A percentile compares a stretch with the other conserved stretches of the same genome.
Evolutionary conservation across 352 stramenopile species (phyloP).

Genomic region (Plasmopara viticola): DNA sequence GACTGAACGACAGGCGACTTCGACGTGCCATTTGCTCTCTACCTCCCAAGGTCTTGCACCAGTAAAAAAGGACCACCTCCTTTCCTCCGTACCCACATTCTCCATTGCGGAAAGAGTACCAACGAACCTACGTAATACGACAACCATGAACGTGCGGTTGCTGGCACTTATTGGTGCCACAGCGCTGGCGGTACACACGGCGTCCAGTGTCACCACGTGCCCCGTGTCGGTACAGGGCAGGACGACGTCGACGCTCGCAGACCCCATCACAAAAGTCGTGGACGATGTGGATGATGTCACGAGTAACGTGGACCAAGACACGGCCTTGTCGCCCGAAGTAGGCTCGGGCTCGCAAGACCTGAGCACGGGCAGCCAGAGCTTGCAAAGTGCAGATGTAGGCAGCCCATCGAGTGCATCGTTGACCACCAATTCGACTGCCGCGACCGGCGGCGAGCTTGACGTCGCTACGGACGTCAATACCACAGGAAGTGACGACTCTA

Average conservation of each 20-base stretch:
- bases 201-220: constrained; percentile 38
- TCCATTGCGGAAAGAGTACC: constrained; percentile 9
- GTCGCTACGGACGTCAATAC: constrained; percentile 12
- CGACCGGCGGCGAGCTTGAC: background rate
- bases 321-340: constrained; percentile 17
- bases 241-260: constrained; percentile 51
- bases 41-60: constrained; percentile 7
- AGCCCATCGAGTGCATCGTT: constrained; percentile 12
- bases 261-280: constrained; percentile 46
- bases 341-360: constrained; percentile 3
- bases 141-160: constrained; percentile 19
- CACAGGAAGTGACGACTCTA: constrained; percentile 11
- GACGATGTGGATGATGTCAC: constrained; percentile 13
- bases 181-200: constrained; percentile 20
- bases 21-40: constrained; percentile 21
- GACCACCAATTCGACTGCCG: constrained; percentile 1
- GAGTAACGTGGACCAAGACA: constrained; percentile 25
- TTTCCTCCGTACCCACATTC: constrained; percentile 4
- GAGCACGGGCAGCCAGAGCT: constrained; percentile 11
- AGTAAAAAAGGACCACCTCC: constrained; percentile 9
- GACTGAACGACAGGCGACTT: constrained; percentile 2
- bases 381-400: constrained; percentile 16
- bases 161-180: constrained; percentile 23
- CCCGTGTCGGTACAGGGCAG: constrained; percentile 53
- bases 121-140: background rate